Conservation (phyloP, 371 early-diverging fungal species). For the Rhizomucor miehei region DNA sequence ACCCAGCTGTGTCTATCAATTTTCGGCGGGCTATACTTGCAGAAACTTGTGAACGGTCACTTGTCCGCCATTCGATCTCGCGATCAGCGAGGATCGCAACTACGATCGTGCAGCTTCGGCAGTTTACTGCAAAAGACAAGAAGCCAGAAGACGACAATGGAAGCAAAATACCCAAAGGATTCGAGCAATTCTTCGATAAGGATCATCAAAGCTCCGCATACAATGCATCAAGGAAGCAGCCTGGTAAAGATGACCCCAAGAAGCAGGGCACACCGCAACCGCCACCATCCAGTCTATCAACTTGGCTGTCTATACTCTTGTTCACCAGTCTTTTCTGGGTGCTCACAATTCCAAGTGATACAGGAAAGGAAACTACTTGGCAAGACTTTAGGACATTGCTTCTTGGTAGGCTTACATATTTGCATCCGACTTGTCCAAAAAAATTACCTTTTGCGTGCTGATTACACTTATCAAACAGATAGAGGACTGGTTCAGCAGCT, state of each 20-base stretch:
- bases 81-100: too few relatives aligned
- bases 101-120: too few relatives aligned
- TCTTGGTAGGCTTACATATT: conserved; percentile 29
- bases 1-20: too few relatives aligned
- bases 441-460: too few relatives aligned
- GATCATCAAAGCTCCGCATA: conserved; percentile 18
- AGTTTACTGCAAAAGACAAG: too few relatives aligned
- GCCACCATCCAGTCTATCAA: conserved; percentile 31
- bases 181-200: conserved; percentile 43
- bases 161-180: conserved; percentile 40
- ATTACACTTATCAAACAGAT: too few relatives aligned
- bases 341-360: conserved; percentile 40
- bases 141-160: too few relatives aligned
- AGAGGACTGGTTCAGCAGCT: conserved; percentile 89
- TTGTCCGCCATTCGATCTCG: too few relatives aligned
- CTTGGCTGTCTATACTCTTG: conserved; percentile 48
- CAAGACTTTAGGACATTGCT: conserved; percentile 89
- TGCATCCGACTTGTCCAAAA: too few relatives aligned
- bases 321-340: conserved; percentile 52
- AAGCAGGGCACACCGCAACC: conserved; percentile 10
- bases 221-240: conserved; percentile 17
- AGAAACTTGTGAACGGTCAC: too few relatives aligned
- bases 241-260: background rate
- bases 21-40: too few relatives aligned
- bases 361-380: conserved; percentile 78